Base-by-base conservation (phyloP, 1,139 yeast genomes). In the Nakaseomyces nivariensis region DNA sequence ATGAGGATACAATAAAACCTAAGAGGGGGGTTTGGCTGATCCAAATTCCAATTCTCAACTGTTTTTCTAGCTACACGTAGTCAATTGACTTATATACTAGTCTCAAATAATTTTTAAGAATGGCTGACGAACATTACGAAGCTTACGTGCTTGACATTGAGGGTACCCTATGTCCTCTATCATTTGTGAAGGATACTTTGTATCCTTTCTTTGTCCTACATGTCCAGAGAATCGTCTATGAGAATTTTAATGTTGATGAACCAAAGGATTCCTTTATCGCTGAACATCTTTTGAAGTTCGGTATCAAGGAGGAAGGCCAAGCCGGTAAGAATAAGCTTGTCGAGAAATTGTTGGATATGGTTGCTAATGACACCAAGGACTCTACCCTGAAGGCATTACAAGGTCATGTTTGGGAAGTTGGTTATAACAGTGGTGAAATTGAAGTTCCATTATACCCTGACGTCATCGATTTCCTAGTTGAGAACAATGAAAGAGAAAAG, bases 161-260 rank as follows among this genome's bases (percentile, higher is more conserved):
- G 63, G 97, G 97, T 22, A 89, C 97, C 0, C 79, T 90, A 25
- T 89, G 97, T 63, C 90, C 96, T 3, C 88, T 89, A 34, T 75
- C 89, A 0, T 89, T 88, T 61, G 97, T 89, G 40, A 85, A 85
- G 60, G 90, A 85, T 37, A 72, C 70, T 3, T 70, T 89, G 43
- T 84, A 79, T 59, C 78, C 80, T 2, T 70, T 66, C 51, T 76
- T 76, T 54, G 56, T 73, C 7, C 44, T 55, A 4, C 59, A 71
- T 46, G 54, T 73, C 6, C 53, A 55, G 22, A 47, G 49, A n/a
- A 29, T 59, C 31, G 49, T 51, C 29, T 32, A 38, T 22, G 37
- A 38, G 37, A 45, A 45, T 13, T 41, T 41, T n/a, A 24, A 45
- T n/a, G 47, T 33, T 3, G 45, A 48, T 4, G 24, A 47, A 9